Percentiles rank a stretch among this genome's conserved stretches.
Evolutionary conservation across 495 filamentous ascomycete genomes (phyloP).

Genomic region (Hypoxylon lenormandii): DNA sequence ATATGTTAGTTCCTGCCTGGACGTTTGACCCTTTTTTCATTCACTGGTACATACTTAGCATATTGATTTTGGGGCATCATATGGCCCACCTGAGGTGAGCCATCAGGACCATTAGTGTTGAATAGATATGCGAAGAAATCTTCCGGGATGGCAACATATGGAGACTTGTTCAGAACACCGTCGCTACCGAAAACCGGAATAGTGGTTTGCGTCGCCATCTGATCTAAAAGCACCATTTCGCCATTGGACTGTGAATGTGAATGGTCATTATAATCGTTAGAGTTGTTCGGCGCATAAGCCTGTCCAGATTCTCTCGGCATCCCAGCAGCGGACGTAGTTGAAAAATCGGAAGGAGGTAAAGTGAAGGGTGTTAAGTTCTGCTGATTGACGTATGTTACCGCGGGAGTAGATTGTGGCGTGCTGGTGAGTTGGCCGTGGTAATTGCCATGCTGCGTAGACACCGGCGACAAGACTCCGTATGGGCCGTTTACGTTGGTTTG

Average conservation of each 20-base stretch:
- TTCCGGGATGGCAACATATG: constrained; percentile 84
- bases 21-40: not conserved
- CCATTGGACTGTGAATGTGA: constrained; percentile 60
- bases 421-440: constrained; percentile 61
- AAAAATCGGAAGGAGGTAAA: constrained; percentile 67
- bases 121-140: constrained; percentile 94
- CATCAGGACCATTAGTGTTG: constrained; percentile 68
- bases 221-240: constrained; percentile 72
- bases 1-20: constrained; percentile 41
- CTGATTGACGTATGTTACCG: constrained; percentile 61
- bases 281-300: constrained; percentile 55
- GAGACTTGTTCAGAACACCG: constrained; percentile 79
- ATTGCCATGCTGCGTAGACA: constrained; percentile 59
- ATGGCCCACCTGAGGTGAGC: constrained; percentile 58
- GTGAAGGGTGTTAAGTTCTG: constrained; percentile 68
- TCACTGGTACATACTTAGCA: constrained; percentile 61
- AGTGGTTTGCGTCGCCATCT: constrained; percentile 73
- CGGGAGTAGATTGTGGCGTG: constrained; percentile 58
- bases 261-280: constrained; percentile 60
- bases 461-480: constrained; percentile 64
- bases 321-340: constrained; percentile 50
- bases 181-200: constrained; percentile 88
- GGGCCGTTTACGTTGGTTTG: constrained; percentile 59
- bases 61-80: constrained; percentile 61
- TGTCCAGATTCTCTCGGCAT: constrained; percentile 47